Base-by-base conservation (phyloP, 169 alveolate genomes). In the Plasmodium adleri region DNA sequence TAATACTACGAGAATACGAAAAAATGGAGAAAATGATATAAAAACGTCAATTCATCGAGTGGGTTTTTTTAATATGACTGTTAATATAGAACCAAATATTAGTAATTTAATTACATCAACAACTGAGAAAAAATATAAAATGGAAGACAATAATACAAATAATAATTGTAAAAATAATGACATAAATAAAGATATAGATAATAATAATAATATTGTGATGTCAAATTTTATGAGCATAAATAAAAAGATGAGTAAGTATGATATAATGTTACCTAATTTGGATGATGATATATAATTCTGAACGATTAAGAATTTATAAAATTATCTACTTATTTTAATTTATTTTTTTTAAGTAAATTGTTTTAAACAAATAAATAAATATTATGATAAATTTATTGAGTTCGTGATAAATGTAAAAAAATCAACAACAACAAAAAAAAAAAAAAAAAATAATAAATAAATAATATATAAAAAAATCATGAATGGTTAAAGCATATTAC, bases 101-200 rank as follows among this genome's bases (percentile, higher is more conserved):
- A 86, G 92, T 64, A 86, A 86, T 32, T 8, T 86, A 45, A 86
- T 86, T 49, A 72, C 76, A 26, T 58, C 88, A 22, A 86, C 88
- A 6, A 72, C 88, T 4, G 92, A 86, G 58, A 86, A 72, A 17
- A 86, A 86, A 52, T 86, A 86, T 64, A 66, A 86, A 50, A 15
- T 17, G 12, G 87, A 67, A 8, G 89, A 39, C 32, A 32, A 56
- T 12, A 43, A 24, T 12, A 12, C 59, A 3, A 58, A 26, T 63
- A 28, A 13, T 17, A 4, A 39, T 54, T 12, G 10, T 32, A 50
- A 72, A 4, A 83, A 72, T 20, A 20, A 17, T 49, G 52, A 32
- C 63, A 63, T 17, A 54, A 49, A 58, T 22, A 64, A 64, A 73
- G 26, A n/a, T 24, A 24, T 54, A 10, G 54, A 45, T 10, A 22